Percentiles rank a stretch among this genome's conserved stretches.
phyloP scores from a whole-genome alignment of 1,284 basidiomycete genomes.

The Sparassis latifolia region DNA sequence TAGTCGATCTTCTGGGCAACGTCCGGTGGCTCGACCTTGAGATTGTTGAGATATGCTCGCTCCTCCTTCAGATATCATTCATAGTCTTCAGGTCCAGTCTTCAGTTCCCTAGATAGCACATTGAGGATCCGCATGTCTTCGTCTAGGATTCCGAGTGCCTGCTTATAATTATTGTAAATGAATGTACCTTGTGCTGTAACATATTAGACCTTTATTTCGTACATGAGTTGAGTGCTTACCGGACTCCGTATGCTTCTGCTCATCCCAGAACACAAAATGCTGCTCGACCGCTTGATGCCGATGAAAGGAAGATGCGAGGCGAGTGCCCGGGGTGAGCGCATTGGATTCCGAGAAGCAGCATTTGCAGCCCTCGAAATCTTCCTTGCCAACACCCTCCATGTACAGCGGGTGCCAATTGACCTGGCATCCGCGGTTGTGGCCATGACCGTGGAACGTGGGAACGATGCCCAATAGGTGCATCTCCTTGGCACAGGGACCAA shows the following conservation, averaged over 20 bases:
- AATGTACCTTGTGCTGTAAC: slow-evolving; percentile 18
- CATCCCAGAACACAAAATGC: slow-evolving; percentile 11
- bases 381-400: slow-evolving; percentile 25
- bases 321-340: slow-evolving; percentile 17
- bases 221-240: slow-evolving; percentile 6
- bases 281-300: slow-evolving; percentile 20
- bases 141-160: slow-evolving; percentile 15
- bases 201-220: no score
- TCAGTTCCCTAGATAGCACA: slow-evolving; percentile 1
- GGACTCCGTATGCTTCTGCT: slow-evolving; percentile 13
- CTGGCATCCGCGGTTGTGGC: slow-evolving; percentile 30
- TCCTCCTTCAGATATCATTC: slow-evolving; percentile 11
- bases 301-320: slow-evolving; percentile 20
- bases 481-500: slow-evolving; percentile 9
- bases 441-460: slow-evolving; percentile 28
- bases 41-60: neutral
- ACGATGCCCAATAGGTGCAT: slow-evolving; percentile 12
- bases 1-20: neutral
- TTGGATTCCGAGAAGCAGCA: slow-evolving; percentile 27
- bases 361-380: slow-evolving; percentile 29
- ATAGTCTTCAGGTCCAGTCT: slow-evolving; percentile 8
- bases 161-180: slow-evolving; percentile 21
- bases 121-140: slow-evolving; percentile 5
- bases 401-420: slow-evolving; percentile 23
- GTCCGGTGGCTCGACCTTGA: neutral